phyloP scores from a whole-genome alignment of 805 yeast species.

The Candida bentonensis region DNA sequence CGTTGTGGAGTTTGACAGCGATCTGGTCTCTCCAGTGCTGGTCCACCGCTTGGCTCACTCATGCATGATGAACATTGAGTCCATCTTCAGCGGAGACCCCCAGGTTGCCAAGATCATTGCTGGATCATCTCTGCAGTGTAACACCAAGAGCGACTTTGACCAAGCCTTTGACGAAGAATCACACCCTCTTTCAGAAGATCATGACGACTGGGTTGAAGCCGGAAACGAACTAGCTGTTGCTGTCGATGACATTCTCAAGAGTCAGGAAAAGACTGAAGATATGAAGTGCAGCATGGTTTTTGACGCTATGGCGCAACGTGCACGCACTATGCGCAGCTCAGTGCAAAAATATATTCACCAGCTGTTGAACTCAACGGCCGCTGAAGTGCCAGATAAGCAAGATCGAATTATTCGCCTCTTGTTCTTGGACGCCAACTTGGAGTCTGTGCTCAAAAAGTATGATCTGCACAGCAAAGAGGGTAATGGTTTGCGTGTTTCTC shows the following conservation, averaged over 20 bases:
- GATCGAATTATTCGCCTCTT: slow-evolving; percentile 49
- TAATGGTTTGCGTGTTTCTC: neutral
- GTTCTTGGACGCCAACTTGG: slow-evolving; percentile 55
- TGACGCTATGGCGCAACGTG: slow-evolving; percentile 24
- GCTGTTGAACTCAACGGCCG: slow-evolving; percentile 40
- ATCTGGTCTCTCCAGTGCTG: slow-evolving; percentile 43
- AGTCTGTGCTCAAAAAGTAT: slow-evolving; percentile 29
- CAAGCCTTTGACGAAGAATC: slow-evolving; percentile 24
- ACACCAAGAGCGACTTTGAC: slow-evolving; percentile 3
- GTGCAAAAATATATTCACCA: slow-evolving; percentile 40
- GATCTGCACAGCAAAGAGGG: slow-evolving; percentile 2
- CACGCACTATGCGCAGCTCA: slow-evolving; percentile 25
- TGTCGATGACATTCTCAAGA: slow-evolving; percentile 11
- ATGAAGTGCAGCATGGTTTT: slow-evolving; percentile 12
- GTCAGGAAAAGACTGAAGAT: slow-evolving; percentile 6
- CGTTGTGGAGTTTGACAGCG: slow-evolving; percentile 54
- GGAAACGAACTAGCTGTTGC: slow-evolving; percentile 14
- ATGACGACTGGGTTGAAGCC: slow-evolving; percentile 22
- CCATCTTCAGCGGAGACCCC: slow-evolving; percentile 3
- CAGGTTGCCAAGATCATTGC: neutral
- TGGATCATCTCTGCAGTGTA: too few relatives aligned
- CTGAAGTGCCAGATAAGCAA: slow-evolving; percentile 63
- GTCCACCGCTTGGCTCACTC: slow-evolving; percentile 64
- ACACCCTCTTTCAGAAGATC: slow-evolving; percentile 23
- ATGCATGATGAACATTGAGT: slow-evolving; percentile 59